Base-by-base conservation (phyloP, 805 yeast genomes). In the Candida mattraensis region DNA sequence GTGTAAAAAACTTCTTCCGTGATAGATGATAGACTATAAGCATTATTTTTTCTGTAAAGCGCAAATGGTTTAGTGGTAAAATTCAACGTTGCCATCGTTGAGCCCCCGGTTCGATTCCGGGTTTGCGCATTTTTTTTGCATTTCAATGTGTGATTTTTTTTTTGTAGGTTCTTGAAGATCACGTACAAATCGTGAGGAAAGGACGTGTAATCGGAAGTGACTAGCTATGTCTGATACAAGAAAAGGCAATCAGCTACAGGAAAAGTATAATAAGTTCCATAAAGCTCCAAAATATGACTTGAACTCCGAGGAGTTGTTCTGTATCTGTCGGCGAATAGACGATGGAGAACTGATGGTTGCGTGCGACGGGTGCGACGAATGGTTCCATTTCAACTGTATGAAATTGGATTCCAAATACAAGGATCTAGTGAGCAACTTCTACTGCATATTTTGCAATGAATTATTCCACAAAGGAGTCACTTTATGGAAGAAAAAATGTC, bases 291-390 rank as follows among this genome's bases (percentile, higher is more conserved):
- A 70, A 41, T 74, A 56, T 48, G 63, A 73, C 40, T 47, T 66
- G 15, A 66, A 72, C 47, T 67, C 80, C 15, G 84, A 80, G 45
- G 86, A 81, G 47, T 63, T 84, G 5, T 87, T 70, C 51, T 88
- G 97, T 56, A 61, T 80, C 0, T 88, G 97, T 56, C 70, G 93
- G 24, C 73, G 72, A 42, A 83, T 87, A 0, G 96, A 89, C 51
- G 69, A 72, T 40, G 93, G 89, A 2, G 80, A 77, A 39, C 63
- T 88, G 55, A 89, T 89, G 97, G 83, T 89, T n/a, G 87, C 84
- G 0, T 88, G 97, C 56, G 96, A 88, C 56, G 89, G 87, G 5
- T 89, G 97, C 61, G 96, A 87, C 52, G 96, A 87, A 40, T 89
- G 97, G 97, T 89, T 72, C 54, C 97, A 89, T 60, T 86, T 88